phyloP scores from a whole-genome alignment of 1,284 basidiomycete genomes.

The Trichosporon sp. region DNA sequence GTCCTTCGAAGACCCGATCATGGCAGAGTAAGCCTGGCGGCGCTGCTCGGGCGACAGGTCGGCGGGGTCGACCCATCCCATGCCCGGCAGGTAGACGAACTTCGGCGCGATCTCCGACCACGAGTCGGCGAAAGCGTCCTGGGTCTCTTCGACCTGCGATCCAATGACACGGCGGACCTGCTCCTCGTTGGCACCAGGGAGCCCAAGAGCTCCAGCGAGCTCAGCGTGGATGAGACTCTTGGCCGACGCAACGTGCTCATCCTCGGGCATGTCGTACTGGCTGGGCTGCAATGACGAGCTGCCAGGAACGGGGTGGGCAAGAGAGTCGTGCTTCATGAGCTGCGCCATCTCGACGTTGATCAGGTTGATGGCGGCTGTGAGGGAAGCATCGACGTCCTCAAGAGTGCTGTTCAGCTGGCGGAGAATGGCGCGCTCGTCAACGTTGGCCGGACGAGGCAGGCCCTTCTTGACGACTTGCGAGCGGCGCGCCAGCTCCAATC shows the following conservation, averaged over 20 bases:
- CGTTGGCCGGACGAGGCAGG: constrained; percentile 78
- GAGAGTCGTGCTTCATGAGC: constrained; percentile 81
- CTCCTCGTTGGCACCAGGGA: constrained; percentile 71
- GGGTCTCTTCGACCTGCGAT: constrained; percentile 58
- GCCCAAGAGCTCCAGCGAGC: constrained; percentile 70
- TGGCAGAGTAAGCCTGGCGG: constrained; percentile 59
- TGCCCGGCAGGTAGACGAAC: constrained; percentile 60
- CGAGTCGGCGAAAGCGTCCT: constrained; percentile 54
- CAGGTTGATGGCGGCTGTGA: constrained; percentile 57
- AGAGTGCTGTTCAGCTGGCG: constrained; percentile 40
- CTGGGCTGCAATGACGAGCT: constrained; percentile 55
- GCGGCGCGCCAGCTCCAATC: constrained; percentile 69
- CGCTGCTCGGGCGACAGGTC: constrained; percentile 58
- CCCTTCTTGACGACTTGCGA: constrained; percentile 74
- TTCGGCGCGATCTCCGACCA: constrained; percentile 63
- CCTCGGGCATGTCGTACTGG: constrained; percentile 67
- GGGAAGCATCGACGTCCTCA: constrained; percentile 52
- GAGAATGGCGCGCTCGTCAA: constrained; percentile 65
- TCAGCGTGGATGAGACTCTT: constrained; percentile 70
- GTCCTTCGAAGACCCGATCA: constrained; percentile 63
- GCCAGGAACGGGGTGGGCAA: constrained; percentile 77
- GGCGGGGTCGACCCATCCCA: constrained; percentile 63
- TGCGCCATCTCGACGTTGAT: constrained; percentile 73
- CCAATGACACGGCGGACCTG: constrained; percentile 70
- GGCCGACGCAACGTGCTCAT: constrained; percentile 69